Base-by-base conservation (phyloP, 2,329 filamentous ascomycete species). In the Penicillium corylophilum region DNA sequence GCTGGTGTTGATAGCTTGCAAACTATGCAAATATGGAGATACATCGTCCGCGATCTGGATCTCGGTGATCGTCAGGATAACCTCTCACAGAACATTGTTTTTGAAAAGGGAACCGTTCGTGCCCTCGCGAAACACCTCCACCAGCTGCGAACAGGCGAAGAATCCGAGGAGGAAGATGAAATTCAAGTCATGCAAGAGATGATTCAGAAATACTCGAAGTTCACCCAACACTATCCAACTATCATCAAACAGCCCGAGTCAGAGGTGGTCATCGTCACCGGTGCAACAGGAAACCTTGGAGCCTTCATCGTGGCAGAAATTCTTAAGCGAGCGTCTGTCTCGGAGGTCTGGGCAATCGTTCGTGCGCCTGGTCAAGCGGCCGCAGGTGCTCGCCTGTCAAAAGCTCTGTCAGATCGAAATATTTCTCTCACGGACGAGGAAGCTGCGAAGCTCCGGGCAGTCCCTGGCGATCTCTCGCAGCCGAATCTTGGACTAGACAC, bases 231-330 rank as follows among this genome's bases (percentile, higher is more conserved):
- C 28, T 55, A 59, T 23, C 59, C 68, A 0, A 53, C 51, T 9
- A 47, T 53, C 5, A 7, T 67, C 1, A 62, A 80, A 16, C 39
- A 50, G 12, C 48, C 55, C 26, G 42, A 51, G 20, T 48, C 49
- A 22, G 53, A 59, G 46, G 8, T 69, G 66, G 57, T 56, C 65
- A 67, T 84, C 1, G 65, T 88, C 2, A 88, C 85, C 0, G 86
- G 86, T 1, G 79, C 80, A 0, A 88, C 86, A 0, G 86, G 86
- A 1, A 85, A 84, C 4, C 72, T 89, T 0, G 86, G 86, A 0
- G 76, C 82, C 0, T 83, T 86, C 55, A 71, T 86, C 3, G 73
- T 85, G 2, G 65, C 75, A 15, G 66, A 76, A 10, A 68, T 84
- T 7, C 57, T 69, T 2, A 63, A 69, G 5, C 56, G 66, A 43